Base-by-base conservation (phyloP, 1,284 basidiomycete genomes). In the Ceratobasidium sp. region DNA sequence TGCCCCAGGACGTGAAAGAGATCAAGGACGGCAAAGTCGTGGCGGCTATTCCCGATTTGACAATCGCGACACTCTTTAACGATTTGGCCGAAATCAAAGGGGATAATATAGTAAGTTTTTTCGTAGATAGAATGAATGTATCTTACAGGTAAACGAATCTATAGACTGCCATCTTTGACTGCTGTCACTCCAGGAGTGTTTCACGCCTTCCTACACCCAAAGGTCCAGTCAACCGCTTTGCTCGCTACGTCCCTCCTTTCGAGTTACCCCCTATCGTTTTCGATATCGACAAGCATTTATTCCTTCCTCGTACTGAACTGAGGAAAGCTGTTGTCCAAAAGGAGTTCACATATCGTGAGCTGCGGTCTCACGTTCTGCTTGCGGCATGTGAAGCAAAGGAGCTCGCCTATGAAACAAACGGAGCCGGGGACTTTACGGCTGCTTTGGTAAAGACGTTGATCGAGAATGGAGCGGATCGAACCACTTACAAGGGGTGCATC, bases 81-180 rank as follows among this genome's bases (percentile, higher is more conserved):
- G 21, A 60, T 1, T 16, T 71, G 1, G 55, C 45, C 1, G 39
- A 50, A 8, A 28, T 32, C 1, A 71, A 71, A 30, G 69, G 69
- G 4, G 34, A 71, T 60, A 71, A 59, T 45, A 52, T 71, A 18
- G 69, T 71, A 41, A 50, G 69, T 14, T 36, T 21, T 10, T 48
- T n/a, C 12, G 30, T 8, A 23, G 21, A 18, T 36, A 23, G 32
- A 30, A 28, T 23, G 16, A 30, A 12, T 28, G 1, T 14, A 46
- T n/a, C 9, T 60, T 18, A 48, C 39, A 28, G 3, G 12, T 6
- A 21, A 18, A 55, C 18, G 2, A 32, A 16, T 21, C 1, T 57
- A 21, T 30, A 71, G 67, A 58, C 67, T 26, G 67, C 59, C 3
- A 71, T 71, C 5, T 59, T 59, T 45, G 67, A 71, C n/a, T 71